Base-by-base conservation (phyloP, 345 rosid species). In the Populus simonii region DNA sequence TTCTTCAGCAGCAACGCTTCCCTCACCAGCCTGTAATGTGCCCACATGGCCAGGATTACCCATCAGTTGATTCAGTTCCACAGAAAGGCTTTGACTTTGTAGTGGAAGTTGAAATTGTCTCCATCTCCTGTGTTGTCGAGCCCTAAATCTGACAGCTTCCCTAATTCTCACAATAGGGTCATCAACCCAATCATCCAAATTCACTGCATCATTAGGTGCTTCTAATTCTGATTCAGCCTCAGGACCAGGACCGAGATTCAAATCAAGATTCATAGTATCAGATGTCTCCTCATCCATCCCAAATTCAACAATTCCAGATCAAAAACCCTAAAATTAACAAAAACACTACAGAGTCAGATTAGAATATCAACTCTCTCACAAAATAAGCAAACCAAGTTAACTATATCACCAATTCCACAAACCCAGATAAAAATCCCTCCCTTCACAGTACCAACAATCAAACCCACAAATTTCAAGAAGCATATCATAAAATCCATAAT, bases 231-330 rank as follows among this genome's bases (percentile, higher is more conserved):
- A 78, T 13, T 75, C 91, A 18, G 87, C 79, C 84, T 91, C 99
- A 53, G 96, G 94, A 80, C 77, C 91, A 71, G 98, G 99, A 51
- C 96, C 96, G 72, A 95, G 88, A 80, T 95, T 95, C 92, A 95
- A 89, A 85, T 95, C 99, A 51, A 95, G 99, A 82, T 95, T 93
- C 98, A 95, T 93, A 36, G 94, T 85, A 73, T 92, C 94, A 41
- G 91, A 85, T 75, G 89, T 83, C 84, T 88, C 95, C 68, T 92
- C 97, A 53, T 84, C 92, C 98, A 93, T 92, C 75, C 74, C 77
- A 81, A 80, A 75, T 38, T 63, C 55, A 63, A 74, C 68, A 75
- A 79, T 59, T 73, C 70, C 67, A 47, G 75, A 61, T 38, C 74
- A 65, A 79, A 47, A 71, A 45, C 36, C 81, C 84, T 79, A 76